Conservation (phyloP, 192 early-diverging fungal species). For the Coemansia sp. region DNA sequence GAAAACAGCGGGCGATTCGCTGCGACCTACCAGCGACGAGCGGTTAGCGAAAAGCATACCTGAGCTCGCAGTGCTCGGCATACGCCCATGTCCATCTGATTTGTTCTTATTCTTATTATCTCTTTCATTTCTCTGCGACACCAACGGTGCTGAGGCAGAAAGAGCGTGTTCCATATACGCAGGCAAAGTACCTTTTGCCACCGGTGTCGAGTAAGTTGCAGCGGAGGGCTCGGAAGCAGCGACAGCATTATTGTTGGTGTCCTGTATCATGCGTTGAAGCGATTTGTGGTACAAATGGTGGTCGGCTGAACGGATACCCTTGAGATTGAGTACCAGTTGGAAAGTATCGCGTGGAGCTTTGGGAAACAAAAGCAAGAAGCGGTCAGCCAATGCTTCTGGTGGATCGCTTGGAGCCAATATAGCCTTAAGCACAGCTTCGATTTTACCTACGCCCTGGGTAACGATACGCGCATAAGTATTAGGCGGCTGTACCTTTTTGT, state of each 20-base stretch:
- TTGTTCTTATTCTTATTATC: neutral
- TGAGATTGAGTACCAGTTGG: slow-evolving; percentile 81
- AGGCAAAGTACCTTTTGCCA: slow-evolving; percentile 12
- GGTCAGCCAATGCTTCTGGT: slow-evolving; percentile 78
- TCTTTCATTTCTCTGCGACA: neutral
- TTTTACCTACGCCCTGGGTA: slow-evolving; percentile 72
- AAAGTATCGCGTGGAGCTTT: slow-evolving; percentile 71
- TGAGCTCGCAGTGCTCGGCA: slow-evolving; percentile 24
- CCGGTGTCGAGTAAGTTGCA: slow-evolving; percentile 13
- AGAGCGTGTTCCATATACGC: slow-evolving; percentile 9
- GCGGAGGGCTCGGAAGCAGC: neutral
- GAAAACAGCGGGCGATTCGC: neutral
- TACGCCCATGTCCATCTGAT: slow-evolving; percentile 14
- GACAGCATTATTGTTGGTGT: neutral
- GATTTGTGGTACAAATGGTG: slow-evolving; percentile 50
- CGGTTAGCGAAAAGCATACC: slow-evolving; percentile 13
- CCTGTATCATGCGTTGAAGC: slow-evolving; percentile 16
- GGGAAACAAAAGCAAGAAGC: slow-evolving; percentile 84
- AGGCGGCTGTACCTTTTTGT: slow-evolving; percentile 14
- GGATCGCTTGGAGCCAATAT: slow-evolving; percentile 85
- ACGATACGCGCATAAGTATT: slow-evolving; percentile 84
- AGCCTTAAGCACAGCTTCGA: slow-evolving; percentile 89
- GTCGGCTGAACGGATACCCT: slow-evolving; percentile 69
- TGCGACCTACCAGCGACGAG: neutral
- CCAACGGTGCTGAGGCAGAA: slow-evolving; percentile 17